phyloP scores from a whole-genome alignment of 2,329 filamentous ascomycete genomes.

The Apiospora malaysiana region DNA sequence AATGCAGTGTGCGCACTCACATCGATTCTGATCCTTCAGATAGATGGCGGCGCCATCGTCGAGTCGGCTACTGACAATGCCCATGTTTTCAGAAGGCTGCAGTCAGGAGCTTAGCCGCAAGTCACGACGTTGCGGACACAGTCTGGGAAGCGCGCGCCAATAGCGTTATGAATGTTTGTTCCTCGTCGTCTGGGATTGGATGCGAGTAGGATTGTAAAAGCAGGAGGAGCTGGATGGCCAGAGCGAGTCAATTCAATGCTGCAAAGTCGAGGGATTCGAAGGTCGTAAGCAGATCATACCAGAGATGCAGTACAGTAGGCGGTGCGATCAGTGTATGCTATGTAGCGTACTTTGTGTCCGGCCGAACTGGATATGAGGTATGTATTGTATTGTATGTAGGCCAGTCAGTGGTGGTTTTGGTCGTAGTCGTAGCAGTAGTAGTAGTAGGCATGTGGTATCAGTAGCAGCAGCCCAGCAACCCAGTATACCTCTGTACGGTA shows the following conservation, averaged over 20 bases:
- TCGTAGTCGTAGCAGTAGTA: not conserved
- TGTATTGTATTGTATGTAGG: not conserved
- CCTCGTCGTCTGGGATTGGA: not conserved
- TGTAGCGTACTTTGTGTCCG: constrained; percentile 4
- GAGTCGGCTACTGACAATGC: constrained; percentile 86
- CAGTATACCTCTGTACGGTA: not conserved
- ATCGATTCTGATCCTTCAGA: constrained; percentile 88
- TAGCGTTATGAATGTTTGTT: not conserved
- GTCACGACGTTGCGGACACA: constrained; percentile 7
- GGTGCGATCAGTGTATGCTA: constrained; percentile 5
- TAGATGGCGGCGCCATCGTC: constrained; percentile 83
- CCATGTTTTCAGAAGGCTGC: constrained; percentile 68
- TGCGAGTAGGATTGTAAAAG: not conserved
- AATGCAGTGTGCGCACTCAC: constrained; percentile 58
- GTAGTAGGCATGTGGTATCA: not conserved
- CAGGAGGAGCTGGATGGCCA: constrained; percentile 7
- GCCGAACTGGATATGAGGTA: constrained; percentile 17
- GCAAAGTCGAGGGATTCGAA: not conserved
- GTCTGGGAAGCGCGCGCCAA: constrained; percentile 6
- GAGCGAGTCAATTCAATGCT: constrained; percentile 17
- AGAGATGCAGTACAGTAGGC: not conserved
- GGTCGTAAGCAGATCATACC: constrained; percentile 13
- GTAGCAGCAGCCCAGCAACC: not conserved
- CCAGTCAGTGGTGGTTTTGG: not conserved
- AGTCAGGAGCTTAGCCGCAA: constrained; percentile 36